Evolutionary conservation across 768 basidiomycete species (phyloP).

Genomic region (Amanita molliuscula): DNA sequence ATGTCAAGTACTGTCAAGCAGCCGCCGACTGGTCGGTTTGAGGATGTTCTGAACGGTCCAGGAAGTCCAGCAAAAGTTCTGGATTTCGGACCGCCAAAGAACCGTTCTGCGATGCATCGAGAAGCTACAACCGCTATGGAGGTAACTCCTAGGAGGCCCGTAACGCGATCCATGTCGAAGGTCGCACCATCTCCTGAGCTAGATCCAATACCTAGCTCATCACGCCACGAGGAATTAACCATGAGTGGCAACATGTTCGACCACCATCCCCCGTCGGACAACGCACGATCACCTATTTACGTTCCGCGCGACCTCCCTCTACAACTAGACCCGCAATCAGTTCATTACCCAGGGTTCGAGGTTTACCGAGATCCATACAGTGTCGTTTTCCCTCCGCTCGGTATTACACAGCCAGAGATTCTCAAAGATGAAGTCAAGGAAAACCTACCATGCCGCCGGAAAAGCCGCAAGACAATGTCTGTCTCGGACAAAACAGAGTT

Average conservation of each 20-base stretch:
- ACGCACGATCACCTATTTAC: slow-evolving; percentile 13
- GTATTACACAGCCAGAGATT: slow-evolving; percentile 7
- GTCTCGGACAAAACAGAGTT: background rate
- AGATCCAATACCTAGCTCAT: slow-evolving; percentile 7
- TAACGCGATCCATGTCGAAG: slow-evolving; percentile 11
- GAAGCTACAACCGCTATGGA: slow-evolving; percentile 4
- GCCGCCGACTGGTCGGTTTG: slow-evolving; percentile 13
- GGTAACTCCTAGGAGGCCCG: slow-evolving; percentile 14
- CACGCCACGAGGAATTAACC: slow-evolving; percentile 1
- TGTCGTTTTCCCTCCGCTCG: slow-evolving; percentile 10
- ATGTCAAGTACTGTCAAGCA: slow-evolving; percentile 17
- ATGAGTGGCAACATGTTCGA: slow-evolving; percentile 1
- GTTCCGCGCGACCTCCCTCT: slow-evolving; percentile 30
- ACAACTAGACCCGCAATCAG: slow-evolving; percentile 38
- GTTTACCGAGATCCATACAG: slow-evolving; percentile 41
- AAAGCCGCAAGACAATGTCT: slow-evolving; percentile 26
- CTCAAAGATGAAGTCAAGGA: slow-evolving; percentile 42
- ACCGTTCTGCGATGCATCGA: slow-evolving; percentile 11
- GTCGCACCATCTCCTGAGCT: slow-evolving; percentile 22
- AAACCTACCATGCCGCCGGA: slow-evolving; percentile 42
- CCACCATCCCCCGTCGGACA: slow-evolving; percentile 3
- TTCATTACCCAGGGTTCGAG: slow-evolving; percentile 60
- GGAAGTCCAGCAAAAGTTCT: slow-evolving; percentile 41
- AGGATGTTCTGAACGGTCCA: slow-evolving; percentile 17
- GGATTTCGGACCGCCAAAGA: slow-evolving; percentile 36